Evolutionary conservation across 768 basidiomycete species (phyloP), one percentile per base, ranked within the genome.

Genomic region (Hericium coralloides): DNA sequence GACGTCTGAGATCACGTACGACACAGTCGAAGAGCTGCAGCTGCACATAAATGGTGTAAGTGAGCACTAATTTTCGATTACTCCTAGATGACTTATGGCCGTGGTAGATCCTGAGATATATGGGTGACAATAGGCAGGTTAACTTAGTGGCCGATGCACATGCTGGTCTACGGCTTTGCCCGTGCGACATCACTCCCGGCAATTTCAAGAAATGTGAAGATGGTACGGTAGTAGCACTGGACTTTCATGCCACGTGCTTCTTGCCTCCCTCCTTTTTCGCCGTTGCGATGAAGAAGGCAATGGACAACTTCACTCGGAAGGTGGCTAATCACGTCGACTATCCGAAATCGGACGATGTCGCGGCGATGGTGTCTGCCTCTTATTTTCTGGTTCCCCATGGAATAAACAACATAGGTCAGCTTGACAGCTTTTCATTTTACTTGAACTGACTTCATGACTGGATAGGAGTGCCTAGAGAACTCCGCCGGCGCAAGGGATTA

Each of bases 21-120:
- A 53, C 18, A 18, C 60, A n/a, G 60, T 61, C 31, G 38, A 60
- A 36, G 60, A 62, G 23, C 45, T 62, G 15, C 48, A 62, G 45
- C 25, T 41, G 20, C 60, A 62, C 55, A 23, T 62, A 12, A 61
- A 61, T 38, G 49, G 56, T 8, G 61, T 58, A 43, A 58, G 61
- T 58, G 36, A 43, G 41, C 41, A 43, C 41, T 17, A n/a, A 15
- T 3, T 53, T 25, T 53, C 23, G 20, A 9, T 36, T 53, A 17
- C 12, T 41, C 12, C 9, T 36, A 41, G 23, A 20, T 53, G 52
- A 7, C 26, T 53, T 53, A 20, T 15, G 14, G 52, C 26, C 25
- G 36, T 20, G n/a, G 25, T 15, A 49, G 49, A 49, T 26, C 14
- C 20, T 49, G 12, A 49, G 23, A 49, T 49, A 22, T 49, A 23